Base-by-base conservation (phyloP, 441 rosid genomes). In the Melastoma candidum region DNA sequence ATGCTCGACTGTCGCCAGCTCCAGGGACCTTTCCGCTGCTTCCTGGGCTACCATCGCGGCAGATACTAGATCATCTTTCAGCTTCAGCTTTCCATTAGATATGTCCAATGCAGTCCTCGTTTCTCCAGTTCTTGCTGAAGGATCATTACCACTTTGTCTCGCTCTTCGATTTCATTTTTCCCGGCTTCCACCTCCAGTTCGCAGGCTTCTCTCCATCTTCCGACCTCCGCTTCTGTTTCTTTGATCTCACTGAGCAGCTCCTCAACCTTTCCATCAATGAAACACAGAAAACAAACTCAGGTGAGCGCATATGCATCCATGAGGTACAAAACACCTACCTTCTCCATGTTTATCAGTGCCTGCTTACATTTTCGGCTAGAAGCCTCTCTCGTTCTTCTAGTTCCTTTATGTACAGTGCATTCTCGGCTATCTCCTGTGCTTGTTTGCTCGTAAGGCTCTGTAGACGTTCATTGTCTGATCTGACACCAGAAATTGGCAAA, bases 151-250 rank as follows among this genome's bases (percentile, higher is more conserved):
- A 85, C 48, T 61, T 84, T 77, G 12, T 88, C 81, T 0, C 89
- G 86, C 66, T 79, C 80, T 61, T 71, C 77, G 2, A 82, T 73
- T 68, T 84, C 94, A 0, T 68, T 68, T 60, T 85, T 74, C 49
- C 94, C 95, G 1, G 97, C 97, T 84, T 75, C 82, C 12, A 92
- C 97, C 78, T 92, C 97, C 66, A 85, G 61, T 63, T 88, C 97
- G 56, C 96, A 88, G 73, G 96, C 97, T 78, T 81, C 87, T 63
- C 87, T 84, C 98, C 95, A 92, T 71, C 98, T 72, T 4, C 60
- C 74, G 53, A 77, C 81, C 55, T 92, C 95, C 59, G 67, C 72
- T 68, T 88, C 92, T 11, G 81, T 77, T 67, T 79, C 97, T 76
- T 71, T 78, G 59, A 84, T 71, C 58, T 67, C 84, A 14, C 11